These are phyloP conservation scores for Calocybe gangraenosa DNA, from an alignment of 768 basidiomycete genomes.

Conservation along the genomic window DNA sequence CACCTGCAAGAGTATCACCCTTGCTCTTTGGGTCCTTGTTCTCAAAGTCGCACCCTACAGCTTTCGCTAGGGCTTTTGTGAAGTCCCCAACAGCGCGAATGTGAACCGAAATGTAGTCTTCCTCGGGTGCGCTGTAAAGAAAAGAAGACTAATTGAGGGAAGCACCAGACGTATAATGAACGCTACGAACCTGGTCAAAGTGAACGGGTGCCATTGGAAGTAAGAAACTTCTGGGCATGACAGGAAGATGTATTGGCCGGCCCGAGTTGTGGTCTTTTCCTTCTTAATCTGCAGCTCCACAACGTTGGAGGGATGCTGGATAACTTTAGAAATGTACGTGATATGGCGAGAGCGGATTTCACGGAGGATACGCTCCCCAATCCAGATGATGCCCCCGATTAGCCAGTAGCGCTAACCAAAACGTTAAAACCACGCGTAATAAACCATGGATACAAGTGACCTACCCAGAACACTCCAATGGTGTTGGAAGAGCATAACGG, in stretches of 20 bases:
- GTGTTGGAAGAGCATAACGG: conserved; percentile 83
- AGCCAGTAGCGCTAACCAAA: conserved; percentile 80
- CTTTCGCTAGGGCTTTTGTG: conserved; percentile 74
- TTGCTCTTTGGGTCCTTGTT: conserved; percentile 51
- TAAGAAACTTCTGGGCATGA: conserved; percentile 89
- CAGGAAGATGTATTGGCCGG: conserved; percentile 93
- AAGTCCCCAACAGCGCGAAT: conserved; percentile 93
- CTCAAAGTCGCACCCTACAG: conserved; percentile 81
- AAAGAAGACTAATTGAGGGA: too few species aligned
- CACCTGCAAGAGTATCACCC: conserved; percentile 40
- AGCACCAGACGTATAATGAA: not conserved
- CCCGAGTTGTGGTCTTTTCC: conserved; percentile 77
- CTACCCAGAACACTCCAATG: conserved; percentile 94
- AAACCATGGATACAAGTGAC: conserved; percentile 20
- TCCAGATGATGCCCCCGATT: conserved; percentile 81
- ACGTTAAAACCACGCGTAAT: not conserved
- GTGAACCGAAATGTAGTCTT: conserved; percentile 93
- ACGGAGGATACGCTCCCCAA: conserved; percentile 83
- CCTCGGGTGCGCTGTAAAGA: conserved; percentile 74
- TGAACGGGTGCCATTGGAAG: conserved; percentile 98
- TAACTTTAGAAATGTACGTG: conserved; percentile 92
- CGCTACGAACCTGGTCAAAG: conserved; percentile 74
- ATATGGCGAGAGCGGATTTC: conserved; percentile 88
- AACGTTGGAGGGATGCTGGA: conserved; percentile 92
- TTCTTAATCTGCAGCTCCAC: conserved; percentile 98